These are phyloP conservation scores for Thamnidium elegans DNA, from an alignment of 192 early-diverging fungal genomes.

Conservation along the genomic window DNA sequence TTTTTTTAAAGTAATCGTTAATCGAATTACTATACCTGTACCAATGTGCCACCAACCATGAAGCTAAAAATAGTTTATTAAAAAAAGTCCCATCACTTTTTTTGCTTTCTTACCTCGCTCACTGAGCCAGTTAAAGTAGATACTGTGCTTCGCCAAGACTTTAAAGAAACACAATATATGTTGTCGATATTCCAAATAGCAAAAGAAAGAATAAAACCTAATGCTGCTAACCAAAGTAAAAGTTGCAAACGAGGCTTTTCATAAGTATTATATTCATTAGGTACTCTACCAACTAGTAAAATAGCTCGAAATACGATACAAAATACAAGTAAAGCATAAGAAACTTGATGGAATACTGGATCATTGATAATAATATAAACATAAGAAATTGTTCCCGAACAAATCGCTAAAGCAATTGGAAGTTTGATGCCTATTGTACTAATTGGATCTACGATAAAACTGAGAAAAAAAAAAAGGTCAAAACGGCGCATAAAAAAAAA, in stretches of 20 bases:
- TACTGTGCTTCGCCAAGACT: conserved; percentile 43
- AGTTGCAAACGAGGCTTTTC: conserved; percentile 24
- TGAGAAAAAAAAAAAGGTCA: conserved; percentile 24
- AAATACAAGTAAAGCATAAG: conserved; percentile 55
- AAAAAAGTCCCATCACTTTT: too few species aligned
- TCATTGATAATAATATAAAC: conserved; percentile 63
- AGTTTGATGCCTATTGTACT: conserved; percentile 39
- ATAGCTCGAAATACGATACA: conserved; percentile 45
- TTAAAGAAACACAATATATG: conserved; percentile 58
- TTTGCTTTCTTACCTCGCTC: too few species aligned
- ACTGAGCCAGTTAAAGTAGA: conserved; percentile 32
- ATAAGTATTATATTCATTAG: conserved; percentile 13
- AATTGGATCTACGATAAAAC: conserved; percentile 46
- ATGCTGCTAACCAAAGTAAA: conserved; percentile 30
- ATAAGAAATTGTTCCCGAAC: conserved; percentile 51
- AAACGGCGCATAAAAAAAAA: conserved; percentile 11
- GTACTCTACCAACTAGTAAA: conserved; percentile 38
- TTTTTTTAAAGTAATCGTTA: too few species aligned
- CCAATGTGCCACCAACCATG: conserved; percentile 70
- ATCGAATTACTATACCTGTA: conserved; percentile 33
- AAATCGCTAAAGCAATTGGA: conserved; percentile 47
- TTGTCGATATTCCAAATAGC: conserved; percentile 82
- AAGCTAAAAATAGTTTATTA: conserved; percentile 36
- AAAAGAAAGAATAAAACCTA: conserved; percentile 58
- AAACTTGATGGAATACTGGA: conserved; percentile 70